phyloP scores from a whole-genome alignment of 2,329 filamentous ascomycete species.

The Aspergillus ochraceoroseus region DNA sequence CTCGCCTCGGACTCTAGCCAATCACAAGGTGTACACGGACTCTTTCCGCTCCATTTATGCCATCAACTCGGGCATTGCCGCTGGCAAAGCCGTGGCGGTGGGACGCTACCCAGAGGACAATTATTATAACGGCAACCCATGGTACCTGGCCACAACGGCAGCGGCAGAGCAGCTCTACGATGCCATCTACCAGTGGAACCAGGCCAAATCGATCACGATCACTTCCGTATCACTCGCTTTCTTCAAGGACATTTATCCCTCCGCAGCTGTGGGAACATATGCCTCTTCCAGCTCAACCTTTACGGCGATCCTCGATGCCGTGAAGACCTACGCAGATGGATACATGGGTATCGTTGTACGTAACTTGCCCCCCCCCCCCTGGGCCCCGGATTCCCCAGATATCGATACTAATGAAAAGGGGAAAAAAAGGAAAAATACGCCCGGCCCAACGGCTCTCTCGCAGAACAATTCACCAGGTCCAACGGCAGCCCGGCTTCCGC shows the following conservation, averaged over 20 bases:
- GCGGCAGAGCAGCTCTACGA: slow-evolving; percentile 77
- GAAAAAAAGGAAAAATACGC: slow-evolving; percentile 21
- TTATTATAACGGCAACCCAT: slow-evolving; percentile 75
- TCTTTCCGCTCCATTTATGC: slow-evolving; percentile 67
- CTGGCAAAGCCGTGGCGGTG: slow-evolving; percentile 39
- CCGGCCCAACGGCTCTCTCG: slow-evolving; percentile 31
- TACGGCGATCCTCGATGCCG: slow-evolving; percentile 53
- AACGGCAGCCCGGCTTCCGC: slow-evolving; percentile 38
- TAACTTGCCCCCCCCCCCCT: not conserved
- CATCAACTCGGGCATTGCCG: slow-evolving; percentile 43
- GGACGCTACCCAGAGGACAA: slow-evolving; percentile 67
- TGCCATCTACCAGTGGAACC: slow-evolving; percentile 66
- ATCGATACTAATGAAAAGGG: no score
- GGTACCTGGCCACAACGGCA: slow-evolving; percentile 70
- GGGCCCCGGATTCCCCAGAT: no score
- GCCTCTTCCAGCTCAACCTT: slow-evolving; percentile 53
- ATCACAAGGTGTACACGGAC: slow-evolving; percentile 70
- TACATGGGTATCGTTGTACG: slow-evolving; percentile 47
- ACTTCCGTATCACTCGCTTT: slow-evolving; percentile 63
- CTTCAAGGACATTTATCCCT: slow-evolving; percentile 60
- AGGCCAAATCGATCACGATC: slow-evolving; percentile 59
- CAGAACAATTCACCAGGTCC: slow-evolving; percentile 40
- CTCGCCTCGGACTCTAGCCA: slow-evolving; percentile 50
- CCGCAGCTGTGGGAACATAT: slow-evolving; percentile 38
- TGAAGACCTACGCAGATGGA: slow-evolving; percentile 59